Evolutionary conservation across 2,329 filamentous ascomycete genomes (phyloP).

Genomic region (Cladophialophora yegresii): DNA sequence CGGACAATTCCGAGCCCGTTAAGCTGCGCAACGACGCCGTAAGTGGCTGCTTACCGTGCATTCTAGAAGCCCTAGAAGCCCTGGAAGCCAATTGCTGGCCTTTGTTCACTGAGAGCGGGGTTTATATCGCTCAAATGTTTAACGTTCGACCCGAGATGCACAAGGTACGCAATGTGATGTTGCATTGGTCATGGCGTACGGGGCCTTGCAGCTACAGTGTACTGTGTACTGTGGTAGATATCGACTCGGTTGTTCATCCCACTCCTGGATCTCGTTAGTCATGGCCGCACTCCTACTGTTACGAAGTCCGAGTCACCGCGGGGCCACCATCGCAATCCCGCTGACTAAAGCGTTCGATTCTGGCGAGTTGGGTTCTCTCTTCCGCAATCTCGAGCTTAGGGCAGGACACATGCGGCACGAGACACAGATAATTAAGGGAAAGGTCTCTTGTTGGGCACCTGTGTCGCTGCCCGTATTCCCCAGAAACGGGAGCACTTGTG

Average conservation of each 20-base stretch:
- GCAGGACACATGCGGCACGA: background rate
- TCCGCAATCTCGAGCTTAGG: background rate
- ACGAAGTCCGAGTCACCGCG: too few species aligned
- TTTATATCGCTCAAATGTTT: slow-evolving; percentile 2
- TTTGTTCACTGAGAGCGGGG: background rate
- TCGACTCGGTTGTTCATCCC: background rate
- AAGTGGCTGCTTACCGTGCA: slow-evolving; percentile 15
- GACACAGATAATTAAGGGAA: background rate
- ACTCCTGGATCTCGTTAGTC: background rate
- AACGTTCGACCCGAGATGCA: background rate
- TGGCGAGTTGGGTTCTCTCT: background rate
- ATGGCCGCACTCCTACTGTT: background rate
- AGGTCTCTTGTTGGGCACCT: background rate
- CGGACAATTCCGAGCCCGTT: slow-evolving; percentile 13
- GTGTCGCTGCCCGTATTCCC: background rate
- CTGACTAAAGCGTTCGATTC: slow-evolving; percentile 2
- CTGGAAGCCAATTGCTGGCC: background rate
- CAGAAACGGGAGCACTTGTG: background rate
- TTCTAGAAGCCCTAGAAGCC: slow-evolving; percentile 9
- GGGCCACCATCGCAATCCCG: background rate
- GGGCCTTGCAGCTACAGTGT: background rate
- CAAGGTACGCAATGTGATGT: background rate
- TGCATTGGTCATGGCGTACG: slow-evolving; percentile 1
- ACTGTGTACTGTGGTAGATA: too few species aligned
- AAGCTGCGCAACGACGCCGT: background rate